phyloP scores from a whole-genome alignment of 2,329 filamentous ascomycete genomes.

The Colletotrichum shisoi region DNA sequence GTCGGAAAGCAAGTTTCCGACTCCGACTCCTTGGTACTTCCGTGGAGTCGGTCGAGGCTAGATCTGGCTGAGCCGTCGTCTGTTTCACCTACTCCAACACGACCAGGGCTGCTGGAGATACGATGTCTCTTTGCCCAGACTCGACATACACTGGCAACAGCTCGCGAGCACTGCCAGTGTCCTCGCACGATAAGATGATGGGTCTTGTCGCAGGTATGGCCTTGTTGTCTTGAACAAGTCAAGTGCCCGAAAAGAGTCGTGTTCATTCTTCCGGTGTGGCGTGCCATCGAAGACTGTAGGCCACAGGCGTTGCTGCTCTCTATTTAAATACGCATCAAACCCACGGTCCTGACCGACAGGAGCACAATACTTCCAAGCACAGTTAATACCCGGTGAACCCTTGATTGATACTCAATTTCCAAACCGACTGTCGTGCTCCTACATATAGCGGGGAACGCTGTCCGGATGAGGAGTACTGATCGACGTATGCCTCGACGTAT shows the following conservation, averaged over 20 bases:
- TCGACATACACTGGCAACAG: not conserved
- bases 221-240: not conserved
- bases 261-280: not conserved
- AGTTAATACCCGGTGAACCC: too few species aligned
- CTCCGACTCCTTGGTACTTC: not conserved
- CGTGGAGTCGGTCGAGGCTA: not conserved
- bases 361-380: too few species aligned
- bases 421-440: too few species aligned
- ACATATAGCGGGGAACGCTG: accelerated
- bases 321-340: not conserved
- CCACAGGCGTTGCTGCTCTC: not conserved
- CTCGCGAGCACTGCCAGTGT: too few species aligned
- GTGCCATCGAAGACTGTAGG: not conserved
- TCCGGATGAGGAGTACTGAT: not conserved
- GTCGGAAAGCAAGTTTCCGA: not conserved
- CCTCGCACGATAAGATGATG: too few species aligned
- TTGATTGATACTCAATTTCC: not conserved
- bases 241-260: too few species aligned
- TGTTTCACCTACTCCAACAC: not conserved
- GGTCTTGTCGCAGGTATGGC: too few species aligned
- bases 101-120: not conserved
- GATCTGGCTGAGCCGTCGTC: not conserved
- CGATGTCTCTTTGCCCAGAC: not conserved
- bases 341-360: not conserved
- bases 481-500: not conserved